Evolutionary conservation across 345 rosid species (phyloP).

Genomic region (Rhodomyrtus tomentosa): DNA sequence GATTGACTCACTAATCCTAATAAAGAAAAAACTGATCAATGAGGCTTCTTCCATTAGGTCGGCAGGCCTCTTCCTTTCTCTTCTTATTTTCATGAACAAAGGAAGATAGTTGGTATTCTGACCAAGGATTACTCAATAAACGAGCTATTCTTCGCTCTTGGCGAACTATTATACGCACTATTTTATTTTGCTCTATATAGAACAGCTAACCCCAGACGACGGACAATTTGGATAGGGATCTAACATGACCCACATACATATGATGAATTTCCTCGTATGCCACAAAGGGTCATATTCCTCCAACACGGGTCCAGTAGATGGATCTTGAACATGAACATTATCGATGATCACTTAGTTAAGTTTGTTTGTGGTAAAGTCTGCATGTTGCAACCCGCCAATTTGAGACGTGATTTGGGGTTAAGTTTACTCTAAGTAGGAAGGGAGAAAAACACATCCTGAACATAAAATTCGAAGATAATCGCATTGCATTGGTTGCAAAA

Average conservation of each 20-base stretch:
- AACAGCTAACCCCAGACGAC: background rate
- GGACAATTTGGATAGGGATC: background rate
- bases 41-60: background rate
- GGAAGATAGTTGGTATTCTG: background rate
- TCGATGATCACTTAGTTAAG: background rate
- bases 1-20: background rate
- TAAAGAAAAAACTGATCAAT: background rate
- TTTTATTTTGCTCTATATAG: background rate
- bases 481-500: too few relatives aligned
- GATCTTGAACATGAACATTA: background rate
- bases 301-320: background rate
- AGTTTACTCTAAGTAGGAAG: background rate
- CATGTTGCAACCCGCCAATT: background rate
- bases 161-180: background rate
- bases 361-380: background rate
- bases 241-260: too few relatives aligned
- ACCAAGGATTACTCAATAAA: background rate
- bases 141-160: too few relatives aligned
- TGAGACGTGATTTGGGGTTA: background rate
- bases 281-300: background rate
- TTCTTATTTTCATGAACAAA: background rate
- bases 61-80: background rate
- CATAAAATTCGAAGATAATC: background rate
- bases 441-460: background rate
- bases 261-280: background rate